These are phyloP conservation scores for Rhodotorula taiwanensis DNA, from an alignment of 768 basidiomycete genomes.

Conservation along the genomic window DNA sequence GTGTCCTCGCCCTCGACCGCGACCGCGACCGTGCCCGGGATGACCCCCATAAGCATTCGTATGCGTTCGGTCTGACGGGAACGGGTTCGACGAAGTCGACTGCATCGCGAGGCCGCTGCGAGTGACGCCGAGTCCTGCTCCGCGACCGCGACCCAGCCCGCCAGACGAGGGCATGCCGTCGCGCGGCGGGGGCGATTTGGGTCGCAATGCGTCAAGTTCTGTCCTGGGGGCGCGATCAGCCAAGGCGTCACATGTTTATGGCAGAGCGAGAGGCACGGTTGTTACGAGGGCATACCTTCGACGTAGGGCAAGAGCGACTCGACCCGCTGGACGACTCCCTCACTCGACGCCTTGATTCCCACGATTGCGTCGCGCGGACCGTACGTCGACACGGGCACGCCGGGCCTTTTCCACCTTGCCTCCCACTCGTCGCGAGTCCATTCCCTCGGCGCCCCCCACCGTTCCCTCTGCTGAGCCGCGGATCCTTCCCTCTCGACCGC, in stretches of 20 bases:
- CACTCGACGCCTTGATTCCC: too few species aligned
- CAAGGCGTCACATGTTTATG: too few species aligned
- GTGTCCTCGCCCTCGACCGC: too few species aligned
- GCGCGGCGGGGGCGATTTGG: slow-evolving; percentile 61
- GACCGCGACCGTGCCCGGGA: too few species aligned
- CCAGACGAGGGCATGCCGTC: slow-evolving; percentile 30
- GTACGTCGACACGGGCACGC: background rate
- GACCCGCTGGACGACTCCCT: background rate
- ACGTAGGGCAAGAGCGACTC: slow-evolving; percentile 27
- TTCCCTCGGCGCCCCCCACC: slow-evolving; percentile 1
- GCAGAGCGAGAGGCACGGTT: background rate
- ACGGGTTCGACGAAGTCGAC: background rate
- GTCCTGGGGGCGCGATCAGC: slow-evolving; percentile 4
- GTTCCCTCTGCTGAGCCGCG: slow-evolving; percentile 21
- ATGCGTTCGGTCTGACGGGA: too few species aligned
- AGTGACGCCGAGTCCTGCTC: slow-evolving; percentile 34
- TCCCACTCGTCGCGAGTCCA: slow-evolving; percentile 5
- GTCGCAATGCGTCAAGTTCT: slow-evolving; percentile 76
- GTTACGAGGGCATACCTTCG: slow-evolving; percentile 23
- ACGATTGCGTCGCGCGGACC: background rate
- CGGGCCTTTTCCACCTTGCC: slow-evolving; percentile 4
- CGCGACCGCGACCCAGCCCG: slow-evolving; percentile 28
- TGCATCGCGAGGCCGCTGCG: slow-evolving; percentile 16
- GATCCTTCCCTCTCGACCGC: slow-evolving; percentile 42
- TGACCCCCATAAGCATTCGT: too few species aligned